Percentiles rank a stretch among this genome's conserved stretches.
Evolutionary conservation across 202 grass and related monocot genomes (phyloP).

Genomic region (Tripidium arundinaceum): DNA sequence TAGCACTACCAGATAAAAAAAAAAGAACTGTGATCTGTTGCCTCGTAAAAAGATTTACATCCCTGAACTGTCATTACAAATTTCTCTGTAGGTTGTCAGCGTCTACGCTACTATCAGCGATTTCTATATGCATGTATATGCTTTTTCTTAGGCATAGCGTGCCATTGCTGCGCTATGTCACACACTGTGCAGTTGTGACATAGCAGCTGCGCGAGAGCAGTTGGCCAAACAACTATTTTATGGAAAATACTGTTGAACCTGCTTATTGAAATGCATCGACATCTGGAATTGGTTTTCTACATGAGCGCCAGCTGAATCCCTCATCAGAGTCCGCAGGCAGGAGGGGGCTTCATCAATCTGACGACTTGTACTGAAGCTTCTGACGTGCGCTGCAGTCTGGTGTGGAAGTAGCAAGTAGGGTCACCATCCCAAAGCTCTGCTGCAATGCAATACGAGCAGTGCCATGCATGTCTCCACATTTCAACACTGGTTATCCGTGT

Average conservation of each 20-base stretch:
- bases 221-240: constrained; percentile 14
- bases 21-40: constrained; percentile 26
- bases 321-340: constrained; percentile 1
- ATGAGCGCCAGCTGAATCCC: constrained; percentile 27
- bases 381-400: constrained; percentile 24
- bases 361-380: constrained; percentile 17
- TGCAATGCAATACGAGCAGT: not conserved
- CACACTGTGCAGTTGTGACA: constrained; percentile 29
- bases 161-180: constrained; percentile 27
- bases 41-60: constrained; percentile 54
- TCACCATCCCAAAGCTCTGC: constrained; percentile 6
- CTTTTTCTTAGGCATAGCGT: constrained; percentile 31
- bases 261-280: constrained; percentile 39
- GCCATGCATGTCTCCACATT: constrained; percentile 3
- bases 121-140: constrained; percentile 47
- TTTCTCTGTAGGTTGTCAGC: constrained; percentile 45
- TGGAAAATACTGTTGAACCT: constrained; percentile 23
- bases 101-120: constrained; percentile 48
- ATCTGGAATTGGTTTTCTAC: constrained; percentile 7
- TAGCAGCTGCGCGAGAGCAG: constrained; percentile 25
- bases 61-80: constrained; percentile 45
- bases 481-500: not conserved
- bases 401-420: constrained; percentile 1
- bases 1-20: not conserved
- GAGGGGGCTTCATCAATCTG: constrained; percentile 4